phyloP scores from a whole-genome alignment of 305 asterid genomes.

The Solanum chacoense region DNA sequence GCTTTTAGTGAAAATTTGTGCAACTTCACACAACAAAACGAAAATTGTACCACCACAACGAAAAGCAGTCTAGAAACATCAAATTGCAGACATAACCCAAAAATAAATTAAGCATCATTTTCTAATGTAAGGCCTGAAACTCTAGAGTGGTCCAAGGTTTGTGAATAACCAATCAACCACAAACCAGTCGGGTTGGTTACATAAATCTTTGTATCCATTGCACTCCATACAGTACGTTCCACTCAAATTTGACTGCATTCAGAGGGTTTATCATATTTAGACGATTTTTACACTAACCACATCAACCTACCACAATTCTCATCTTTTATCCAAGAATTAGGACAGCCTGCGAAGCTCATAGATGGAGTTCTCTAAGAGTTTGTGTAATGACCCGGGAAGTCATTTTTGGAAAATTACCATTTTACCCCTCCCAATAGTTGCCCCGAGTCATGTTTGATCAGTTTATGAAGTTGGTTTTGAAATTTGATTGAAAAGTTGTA shows the following conservation, averaged over 20 bases:
- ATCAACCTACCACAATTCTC: neutral
- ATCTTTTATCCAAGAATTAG: neutral
- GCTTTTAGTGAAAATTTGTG: neutral
- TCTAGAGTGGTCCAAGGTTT: neutral
- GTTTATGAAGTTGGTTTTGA: no score
- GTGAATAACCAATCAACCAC: neutral
- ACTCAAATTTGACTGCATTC: neutral
- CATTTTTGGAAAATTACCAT: neutral
- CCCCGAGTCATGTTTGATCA: no score
- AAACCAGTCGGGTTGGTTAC: neutral
- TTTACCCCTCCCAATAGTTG: neutral
- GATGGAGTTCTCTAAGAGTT: neutral
- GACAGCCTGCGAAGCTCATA: neutral
- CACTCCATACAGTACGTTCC: neutral
- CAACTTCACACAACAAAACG: neutral
- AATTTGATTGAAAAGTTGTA: no score
- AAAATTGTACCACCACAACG: neutral
- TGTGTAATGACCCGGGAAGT: neutral
- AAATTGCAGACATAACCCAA: neutral
- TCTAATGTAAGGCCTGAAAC: neutral
- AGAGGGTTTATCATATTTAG: neutral
- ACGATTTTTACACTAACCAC: neutral
- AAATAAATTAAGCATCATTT: neutral
- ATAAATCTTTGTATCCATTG: neutral
- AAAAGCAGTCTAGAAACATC: neutral